phyloP scores from a whole-genome alignment of 108 stramenopile species.

The Cylindrotheca fusiformis region DNA sequence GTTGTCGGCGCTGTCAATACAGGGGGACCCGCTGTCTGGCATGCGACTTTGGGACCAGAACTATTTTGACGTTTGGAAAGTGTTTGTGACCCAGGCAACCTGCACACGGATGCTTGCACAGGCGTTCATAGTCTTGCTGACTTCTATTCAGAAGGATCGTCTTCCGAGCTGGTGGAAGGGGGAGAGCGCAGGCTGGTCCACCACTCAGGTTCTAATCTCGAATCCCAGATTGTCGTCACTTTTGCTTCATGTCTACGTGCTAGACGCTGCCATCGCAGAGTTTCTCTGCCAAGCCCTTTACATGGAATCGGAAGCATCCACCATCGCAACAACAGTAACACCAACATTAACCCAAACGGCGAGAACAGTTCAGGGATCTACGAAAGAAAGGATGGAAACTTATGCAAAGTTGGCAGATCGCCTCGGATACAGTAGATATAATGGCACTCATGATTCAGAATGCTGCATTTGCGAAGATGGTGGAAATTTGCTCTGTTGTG shows the following conservation, averaged over 20 bases:
- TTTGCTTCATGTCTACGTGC: slow-evolving; percentile 27
- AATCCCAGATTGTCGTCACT: slow-evolving; percentile 13
- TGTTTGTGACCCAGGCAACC: slow-evolving; percentile 12
- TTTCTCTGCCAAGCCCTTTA: background rate
- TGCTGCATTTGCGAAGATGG: slow-evolving; percentile 32
- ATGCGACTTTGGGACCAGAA: slow-evolving; percentile 16
- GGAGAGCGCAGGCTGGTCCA: slow-evolving; percentile 34
- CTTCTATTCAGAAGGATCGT: slow-evolving; percentile 17
- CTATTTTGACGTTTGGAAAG: slow-evolving; percentile 21
- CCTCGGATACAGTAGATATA: slow-evolving; percentile 1
- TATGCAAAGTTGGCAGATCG: slow-evolving; percentile 12
- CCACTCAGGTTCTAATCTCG: slow-evolving; percentile 16
- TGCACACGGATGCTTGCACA: slow-evolving; percentile 23
- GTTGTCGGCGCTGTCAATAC: background rate
- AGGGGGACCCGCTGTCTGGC: slow-evolving; percentile 11
- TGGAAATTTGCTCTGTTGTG: slow-evolving; percentile 35
- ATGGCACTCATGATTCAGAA: slow-evolving; percentile 11
- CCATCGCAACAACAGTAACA: background rate
- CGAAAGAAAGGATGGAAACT: slow-evolving; percentile 9
- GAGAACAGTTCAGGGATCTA: background rate
- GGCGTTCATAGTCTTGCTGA: slow-evolving; percentile 21
- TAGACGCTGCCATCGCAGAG: slow-evolving; percentile 40
- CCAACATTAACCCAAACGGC: background rate
- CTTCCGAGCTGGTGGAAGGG: slow-evolving; percentile 40
- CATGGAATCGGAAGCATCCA: background rate